Conservation (phyloP, 768 basidiomycete species). For the Heimioporus sp. region DNA sequence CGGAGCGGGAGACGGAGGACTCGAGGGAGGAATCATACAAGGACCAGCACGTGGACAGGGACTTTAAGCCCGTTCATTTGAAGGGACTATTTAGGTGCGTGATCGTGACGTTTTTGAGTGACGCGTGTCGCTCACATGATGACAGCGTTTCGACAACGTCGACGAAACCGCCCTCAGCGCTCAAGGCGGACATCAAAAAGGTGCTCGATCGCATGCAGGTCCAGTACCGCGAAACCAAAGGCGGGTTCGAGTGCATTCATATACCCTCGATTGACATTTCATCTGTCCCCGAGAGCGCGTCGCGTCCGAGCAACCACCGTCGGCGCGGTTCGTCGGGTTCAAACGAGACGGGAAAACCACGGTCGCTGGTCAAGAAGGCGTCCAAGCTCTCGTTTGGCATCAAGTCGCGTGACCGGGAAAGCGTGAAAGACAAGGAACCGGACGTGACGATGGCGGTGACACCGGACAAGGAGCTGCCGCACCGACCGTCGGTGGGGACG, state of each 20-base stretch:
- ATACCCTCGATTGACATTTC: slow-evolving; percentile 90
- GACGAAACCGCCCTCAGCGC: slow-evolving; percentile 75
- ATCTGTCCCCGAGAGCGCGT: slow-evolving; percentile 53
- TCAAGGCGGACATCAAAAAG: slow-evolving; percentile 81
- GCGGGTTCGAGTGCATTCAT: slow-evolving; percentile 96
- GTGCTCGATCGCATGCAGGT: slow-evolving; percentile 95
- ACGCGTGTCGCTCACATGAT: background rate
- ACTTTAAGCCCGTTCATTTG: slow-evolving; percentile 91
- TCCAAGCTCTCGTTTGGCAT: slow-evolving; percentile 78
- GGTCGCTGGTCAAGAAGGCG: slow-evolving; percentile 66
- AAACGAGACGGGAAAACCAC: slow-evolving; percentile 49
- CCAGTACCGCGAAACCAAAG: slow-evolving; percentile 85
- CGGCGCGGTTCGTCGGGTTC: slow-evolving; percentile 49
- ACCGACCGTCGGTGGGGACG: slow-evolving; percentile 42
- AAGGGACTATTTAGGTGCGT: slow-evolving; percentile 91
- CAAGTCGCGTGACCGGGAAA: slow-evolving; percentile 49
- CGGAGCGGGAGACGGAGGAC: slow-evolving; percentile 38
- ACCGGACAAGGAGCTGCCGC: slow-evolving; percentile 47
- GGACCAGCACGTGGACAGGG: slow-evolving; percentile 56
- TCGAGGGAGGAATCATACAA: slow-evolving; percentile 44
- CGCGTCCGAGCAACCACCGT: slow-evolving; percentile 35
- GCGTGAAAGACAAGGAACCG: slow-evolving; percentile 44
- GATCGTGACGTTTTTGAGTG: background rate
- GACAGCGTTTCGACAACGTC: slow-evolving; percentile 90
- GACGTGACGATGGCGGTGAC: slow-evolving; percentile 34